Evolutionary conservation across 2,329 filamentous ascomycete species (phyloP).

Genomic region (Fusarium sp.): DNA sequence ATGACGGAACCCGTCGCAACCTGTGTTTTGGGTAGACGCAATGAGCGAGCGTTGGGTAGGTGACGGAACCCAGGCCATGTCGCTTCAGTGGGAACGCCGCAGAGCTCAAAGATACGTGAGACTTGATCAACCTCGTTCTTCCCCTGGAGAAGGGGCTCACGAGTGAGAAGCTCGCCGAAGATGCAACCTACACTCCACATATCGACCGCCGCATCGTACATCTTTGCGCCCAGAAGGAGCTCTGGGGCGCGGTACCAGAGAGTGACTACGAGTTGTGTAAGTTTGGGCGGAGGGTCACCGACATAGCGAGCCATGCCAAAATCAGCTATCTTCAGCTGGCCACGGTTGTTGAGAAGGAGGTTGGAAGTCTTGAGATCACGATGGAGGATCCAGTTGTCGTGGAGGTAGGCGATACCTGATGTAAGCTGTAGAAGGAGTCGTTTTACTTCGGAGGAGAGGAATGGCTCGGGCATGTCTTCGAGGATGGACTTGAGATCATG

Average conservation of each 20-base stretch:
- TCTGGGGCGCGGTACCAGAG: constrained; percentile 97
- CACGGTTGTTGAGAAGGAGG: constrained; percentile 94
- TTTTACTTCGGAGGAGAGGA: constrained; percentile 92
- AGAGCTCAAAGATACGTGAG: constrained; percentile 87
- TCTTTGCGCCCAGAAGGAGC: constrained; percentile 82
- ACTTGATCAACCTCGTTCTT: constrained; percentile 94
- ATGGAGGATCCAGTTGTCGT: constrained; percentile 91
- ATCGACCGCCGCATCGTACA: constrained; percentile 83
- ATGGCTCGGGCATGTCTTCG: constrained; percentile 94
- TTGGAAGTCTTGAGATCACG: constrained; percentile 95
- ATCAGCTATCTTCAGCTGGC: constrained; percentile 94
- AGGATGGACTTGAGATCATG: constrained; percentile 95
- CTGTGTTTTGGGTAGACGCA: constrained; percentile 74
- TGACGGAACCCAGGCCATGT: constrained; percentile 89
- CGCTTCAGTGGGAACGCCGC: constrained; percentile 85
- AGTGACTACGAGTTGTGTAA: constrained; percentile 95
- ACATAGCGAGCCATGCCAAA: constrained; percentile 98
- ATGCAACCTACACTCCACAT: constrained; percentile 98
- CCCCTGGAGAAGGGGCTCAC: constrained; percentile 86
- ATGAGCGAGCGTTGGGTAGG: constrained; percentile 85
- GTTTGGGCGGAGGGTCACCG: constrained; percentile 79
- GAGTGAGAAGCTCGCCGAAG: constrained; percentile 89
- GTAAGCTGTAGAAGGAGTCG: constrained; percentile 87
- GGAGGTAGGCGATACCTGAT: constrained; percentile 85
- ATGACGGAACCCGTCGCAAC: constrained; percentile 66